These are phyloP conservation scores for Phytophthora boehmeriae DNA, from an alignment of 352 stramenopile species.

Conservation along the genomic window DNA sequence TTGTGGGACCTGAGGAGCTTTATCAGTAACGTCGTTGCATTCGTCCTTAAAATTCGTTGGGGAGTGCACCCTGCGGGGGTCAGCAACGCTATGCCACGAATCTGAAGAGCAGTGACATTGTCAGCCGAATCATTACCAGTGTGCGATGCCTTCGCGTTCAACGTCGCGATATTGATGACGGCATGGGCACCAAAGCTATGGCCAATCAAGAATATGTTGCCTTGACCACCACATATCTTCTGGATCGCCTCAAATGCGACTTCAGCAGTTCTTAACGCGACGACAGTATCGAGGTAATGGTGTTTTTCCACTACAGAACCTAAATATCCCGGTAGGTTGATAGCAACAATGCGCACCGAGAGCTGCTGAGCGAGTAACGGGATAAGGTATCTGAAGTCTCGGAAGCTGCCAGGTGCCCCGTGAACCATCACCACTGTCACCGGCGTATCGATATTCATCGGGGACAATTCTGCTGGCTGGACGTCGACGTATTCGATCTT, in stretches of 20 bases:
- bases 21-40: slow-evolving; percentile 34
- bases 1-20: slow-evolving; percentile 28
- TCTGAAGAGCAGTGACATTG: slow-evolving; percentile 8
- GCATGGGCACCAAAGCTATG: slow-evolving; percentile 44
- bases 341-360: slow-evolving; percentile 31
- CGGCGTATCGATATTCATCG: not conserved
- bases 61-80: slow-evolving; percentile 47
- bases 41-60: slow-evolving; percentile 41
- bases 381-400: slow-evolving; percentile 60
- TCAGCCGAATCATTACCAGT: slow-evolving; percentile 5
- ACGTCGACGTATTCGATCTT: slow-evolving; percentile 49
- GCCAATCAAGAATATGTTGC: slow-evolving; percentile 37
- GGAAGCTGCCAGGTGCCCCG: slow-evolving; percentile 53
- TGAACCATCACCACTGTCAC: slow-evolving; percentile 60
- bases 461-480: not conserved
- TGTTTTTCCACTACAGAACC: slow-evolving; percentile 37
- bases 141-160: slow-evolving; percentile 27
- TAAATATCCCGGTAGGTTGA: slow-evolving; percentile 49
- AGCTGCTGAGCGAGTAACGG: slow-evolving; percentile 41
- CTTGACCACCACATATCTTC: slow-evolving; percentile 33
- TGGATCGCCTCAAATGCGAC: slow-evolving; percentile 38
- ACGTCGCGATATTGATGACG: slow-evolving; percentile 33
- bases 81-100: slow-evolving; percentile 45
- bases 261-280: slow-evolving; percentile 33
- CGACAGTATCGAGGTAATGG: slow-evolving; percentile 39